Percentiles rank a stretch among this genome's conserved stretches.
phyloP scores from a whole-genome alignment of 305 asterid genomes.

The Caryopteris hybrid region DNA sequence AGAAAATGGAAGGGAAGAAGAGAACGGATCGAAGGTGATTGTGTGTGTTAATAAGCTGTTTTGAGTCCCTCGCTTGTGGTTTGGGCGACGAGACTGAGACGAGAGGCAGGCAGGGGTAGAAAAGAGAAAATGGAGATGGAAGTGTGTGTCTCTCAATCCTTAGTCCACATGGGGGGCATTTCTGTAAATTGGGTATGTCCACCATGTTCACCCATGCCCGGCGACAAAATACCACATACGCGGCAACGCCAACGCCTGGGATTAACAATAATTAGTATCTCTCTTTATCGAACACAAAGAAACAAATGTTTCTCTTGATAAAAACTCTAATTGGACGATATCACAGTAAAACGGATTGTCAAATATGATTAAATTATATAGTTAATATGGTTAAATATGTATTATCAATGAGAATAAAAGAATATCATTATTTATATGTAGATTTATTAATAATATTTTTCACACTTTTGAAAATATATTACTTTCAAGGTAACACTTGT shows the following conservation, averaged over 20 bases:
- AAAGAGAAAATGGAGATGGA: background rate
- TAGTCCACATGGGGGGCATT: slow-evolving; percentile 9
- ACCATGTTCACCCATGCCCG: slow-evolving; percentile 16
- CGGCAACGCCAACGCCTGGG: background rate
- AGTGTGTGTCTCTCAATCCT: background rate
- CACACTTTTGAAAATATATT: no score
- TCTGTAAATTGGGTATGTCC: slow-evolving; percentile 2
- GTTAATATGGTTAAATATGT: no score
- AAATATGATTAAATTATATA: no score
- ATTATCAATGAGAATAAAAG: no score
- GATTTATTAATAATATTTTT: no score
- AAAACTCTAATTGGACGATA: no score
- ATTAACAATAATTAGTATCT: no score
- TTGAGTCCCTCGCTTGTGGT: slow-evolving; percentile 31
- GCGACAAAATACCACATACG: slow-evolving; percentile 20
- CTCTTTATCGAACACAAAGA: no score
- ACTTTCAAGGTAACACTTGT: no score
- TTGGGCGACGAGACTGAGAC: slow-evolving; percentile 28
- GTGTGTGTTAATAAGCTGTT: background rate
- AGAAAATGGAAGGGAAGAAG: background rate
- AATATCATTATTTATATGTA: no score
- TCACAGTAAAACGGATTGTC: no score
- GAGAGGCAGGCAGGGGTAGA: slow-evolving; percentile 3
- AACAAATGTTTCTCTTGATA: no score
- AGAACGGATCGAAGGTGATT: slow-evolving; percentile 31